Evolutionary conservation across 2,329 filamentous ascomycete genomes (phyloP).

Genomic region (Gaeumannomyces sp.): DNA sequence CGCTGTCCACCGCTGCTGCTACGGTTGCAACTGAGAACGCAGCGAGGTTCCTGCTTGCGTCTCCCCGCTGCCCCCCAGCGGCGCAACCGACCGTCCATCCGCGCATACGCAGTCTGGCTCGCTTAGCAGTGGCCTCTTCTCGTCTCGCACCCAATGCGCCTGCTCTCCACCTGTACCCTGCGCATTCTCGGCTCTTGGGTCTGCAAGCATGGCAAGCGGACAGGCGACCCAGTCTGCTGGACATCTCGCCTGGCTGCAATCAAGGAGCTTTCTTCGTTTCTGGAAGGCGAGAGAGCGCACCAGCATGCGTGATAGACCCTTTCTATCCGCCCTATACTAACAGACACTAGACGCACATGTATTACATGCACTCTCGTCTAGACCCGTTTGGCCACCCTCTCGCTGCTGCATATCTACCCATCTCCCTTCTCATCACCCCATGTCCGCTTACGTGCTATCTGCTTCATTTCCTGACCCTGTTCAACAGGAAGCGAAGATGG

Average conservation of each 20-base stretch:
- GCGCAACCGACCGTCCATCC: background rate
- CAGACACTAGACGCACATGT: background rate
- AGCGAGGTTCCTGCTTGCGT: background rate
- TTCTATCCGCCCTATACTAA: background rate
- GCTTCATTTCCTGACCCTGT: too few species aligned
- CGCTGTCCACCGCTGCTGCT: too few species aligned
- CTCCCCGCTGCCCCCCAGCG: background rate
- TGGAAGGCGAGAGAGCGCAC: background rate
- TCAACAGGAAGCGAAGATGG: too few species aligned
- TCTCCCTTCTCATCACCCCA: background rate
- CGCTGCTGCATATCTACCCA: background rate
- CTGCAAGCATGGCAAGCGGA: background rate
- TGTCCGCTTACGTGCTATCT: too few species aligned
- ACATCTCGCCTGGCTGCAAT: background rate
- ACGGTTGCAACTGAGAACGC: background rate
- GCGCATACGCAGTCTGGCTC: background rate
- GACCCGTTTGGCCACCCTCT: background rate
- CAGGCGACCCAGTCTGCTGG: slow-evolving; percentile 5
- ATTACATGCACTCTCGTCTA: background rate
- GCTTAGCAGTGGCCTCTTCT: background rate
- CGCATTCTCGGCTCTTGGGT: background rate
- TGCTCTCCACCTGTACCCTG: background rate
- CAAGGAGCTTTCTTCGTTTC: background rate
- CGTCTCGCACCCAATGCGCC: background rate
- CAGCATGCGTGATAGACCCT: background rate